Evolutionary conservation across 176 grass and related monocot genomes (phyloP), one percentile per base, ranked within the genome.

Genomic region (Avena eriantha): DNA sequence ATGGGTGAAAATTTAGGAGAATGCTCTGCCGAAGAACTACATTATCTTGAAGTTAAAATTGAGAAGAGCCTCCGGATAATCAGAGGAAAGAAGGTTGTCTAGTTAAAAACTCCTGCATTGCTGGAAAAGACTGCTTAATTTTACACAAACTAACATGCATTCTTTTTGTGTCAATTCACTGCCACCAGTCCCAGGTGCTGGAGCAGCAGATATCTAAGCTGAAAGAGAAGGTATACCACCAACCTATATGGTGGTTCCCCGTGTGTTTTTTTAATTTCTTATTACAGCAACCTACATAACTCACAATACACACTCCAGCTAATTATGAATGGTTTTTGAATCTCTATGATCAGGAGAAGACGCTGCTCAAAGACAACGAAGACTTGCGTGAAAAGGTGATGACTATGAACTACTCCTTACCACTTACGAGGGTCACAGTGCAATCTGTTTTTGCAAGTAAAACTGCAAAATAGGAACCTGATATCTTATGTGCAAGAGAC

Each of bases 1-100:
- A 33, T 93, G 80, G 89, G 93, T 54, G 89, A 95, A 85, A 91
- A 83, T 65, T 84, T 95, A 67, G 89, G 89, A 66, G 76, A 61
- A 54, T 91, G 86, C 48, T 91, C 86, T 51, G 5, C 58, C 50
- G 93, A 95, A 83, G 93, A 93, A 73, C 57, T 95, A 23, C 59
- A 72, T 8, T 55, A 59, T 85, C 60, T 93, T 36, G 89, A 93
- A 83, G 55, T 57, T 18, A 91, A 87, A 73, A 66, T 95, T 11
- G 89, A 87, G 67, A 83, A 87, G 77, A 89, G 89, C 65, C 73
- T 95, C 15, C 54, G 64, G 29, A 68, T 26, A 23, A 87, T 95
- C 39, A 88, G 90, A 86, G 63, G 8, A 35, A 92, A 74, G 54
- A 92, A 92, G 90, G 93, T 92, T 75, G 78, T 18, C n/a, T 79